phyloP scores from a whole-genome alignment of 2,329 filamentous ascomycete genomes.

The Colletotrichum theobromicola region DNA sequence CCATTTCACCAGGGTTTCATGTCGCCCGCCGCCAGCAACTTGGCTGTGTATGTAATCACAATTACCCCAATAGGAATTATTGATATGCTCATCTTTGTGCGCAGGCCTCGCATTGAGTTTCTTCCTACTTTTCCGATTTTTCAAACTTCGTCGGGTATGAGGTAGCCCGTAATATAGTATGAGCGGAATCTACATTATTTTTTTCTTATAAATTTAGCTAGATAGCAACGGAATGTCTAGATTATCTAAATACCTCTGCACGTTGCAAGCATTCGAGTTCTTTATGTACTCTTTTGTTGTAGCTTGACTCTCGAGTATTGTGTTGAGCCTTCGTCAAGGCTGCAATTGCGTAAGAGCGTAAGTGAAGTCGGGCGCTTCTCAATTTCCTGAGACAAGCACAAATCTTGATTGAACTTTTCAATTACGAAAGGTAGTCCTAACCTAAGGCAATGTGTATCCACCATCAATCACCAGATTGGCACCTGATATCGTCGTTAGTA shows the following conservation, averaged over 20 bases:
- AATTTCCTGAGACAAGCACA: not conserved
- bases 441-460: conserved; percentile 59
- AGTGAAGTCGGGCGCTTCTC: fast-evolving
- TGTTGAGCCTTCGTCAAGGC: too few relatives aligned
- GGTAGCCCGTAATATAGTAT: too few relatives aligned
- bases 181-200: too few relatives aligned
- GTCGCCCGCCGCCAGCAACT: not conserved
- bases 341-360: not conserved
- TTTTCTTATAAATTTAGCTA: too few relatives aligned
- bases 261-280: too few relatives aligned
- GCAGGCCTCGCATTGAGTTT: too few relatives aligned
- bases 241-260: too few relatives aligned
- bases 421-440: not conserved
- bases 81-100: not conserved
- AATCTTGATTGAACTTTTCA: not conserved
- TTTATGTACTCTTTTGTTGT: too few relatives aligned
- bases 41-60: not conserved
- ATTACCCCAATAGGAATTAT: not conserved
- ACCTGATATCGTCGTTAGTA: not conserved
- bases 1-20: not conserved
- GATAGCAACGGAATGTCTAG: too few relatives aligned
- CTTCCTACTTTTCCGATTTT: too few relatives aligned
- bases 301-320: too few relatives aligned
- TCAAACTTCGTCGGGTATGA: too few relatives aligned
- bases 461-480: conserved; percentile 60